A percentile compares a stretch with the other conserved stretches of the same genome.
Evolutionary conservation across 306 rosid species (phyloP).

Genomic region (Corylus americana): DNA sequence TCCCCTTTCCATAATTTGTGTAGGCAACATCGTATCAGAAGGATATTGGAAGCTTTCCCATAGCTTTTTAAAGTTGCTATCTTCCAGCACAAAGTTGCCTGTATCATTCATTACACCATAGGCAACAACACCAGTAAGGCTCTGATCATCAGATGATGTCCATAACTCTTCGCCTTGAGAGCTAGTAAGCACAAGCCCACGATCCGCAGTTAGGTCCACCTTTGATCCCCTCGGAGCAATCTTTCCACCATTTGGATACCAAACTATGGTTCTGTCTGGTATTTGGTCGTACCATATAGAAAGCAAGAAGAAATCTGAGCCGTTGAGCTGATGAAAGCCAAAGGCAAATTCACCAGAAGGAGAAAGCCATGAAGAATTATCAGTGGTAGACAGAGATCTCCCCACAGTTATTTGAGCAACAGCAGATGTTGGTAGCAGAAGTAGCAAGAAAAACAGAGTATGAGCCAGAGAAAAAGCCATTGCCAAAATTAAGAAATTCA

Average conservation of each 20-base stretch:
- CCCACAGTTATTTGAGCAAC: conserved; percentile 15
- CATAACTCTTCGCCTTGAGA: conserved; percentile 32
- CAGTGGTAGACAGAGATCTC: conserved; percentile 13
- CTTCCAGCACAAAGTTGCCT: conserved; percentile 49
- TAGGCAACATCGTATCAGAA: conserved; percentile 49
- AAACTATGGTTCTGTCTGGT: conserved; percentile 15
- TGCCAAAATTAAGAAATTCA: neutral
- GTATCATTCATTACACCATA: conserved; percentile 33
- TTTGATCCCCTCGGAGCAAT: conserved; percentile 23
- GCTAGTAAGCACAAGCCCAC: conserved; percentile 33
- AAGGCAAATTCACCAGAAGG: conserved; percentile 37
- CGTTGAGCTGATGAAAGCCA: conserved; percentile 19
- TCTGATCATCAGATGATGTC: conserved; percentile 3
- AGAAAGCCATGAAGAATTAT: conserved; percentile 28
- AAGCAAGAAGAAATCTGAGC: conserved; percentile 17
- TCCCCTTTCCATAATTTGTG: conserved; percentile 38
- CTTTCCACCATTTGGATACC: conserved; percentile 30
- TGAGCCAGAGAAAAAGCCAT: neutral
- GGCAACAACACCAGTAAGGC: conserved; percentile 6
- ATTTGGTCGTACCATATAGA: conserved; percentile 20
- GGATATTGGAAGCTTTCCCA: conserved; percentile 56
- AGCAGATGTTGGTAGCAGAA: neutral
- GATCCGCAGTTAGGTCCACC: conserved; percentile 15
- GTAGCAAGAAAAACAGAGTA: neutral
- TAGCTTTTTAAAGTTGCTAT: neutral